These are phyloP conservation scores for Metschnikowia colocasiae DNA, from an alignment of 805 yeast species.

Conservation along the genomic window DNA sequence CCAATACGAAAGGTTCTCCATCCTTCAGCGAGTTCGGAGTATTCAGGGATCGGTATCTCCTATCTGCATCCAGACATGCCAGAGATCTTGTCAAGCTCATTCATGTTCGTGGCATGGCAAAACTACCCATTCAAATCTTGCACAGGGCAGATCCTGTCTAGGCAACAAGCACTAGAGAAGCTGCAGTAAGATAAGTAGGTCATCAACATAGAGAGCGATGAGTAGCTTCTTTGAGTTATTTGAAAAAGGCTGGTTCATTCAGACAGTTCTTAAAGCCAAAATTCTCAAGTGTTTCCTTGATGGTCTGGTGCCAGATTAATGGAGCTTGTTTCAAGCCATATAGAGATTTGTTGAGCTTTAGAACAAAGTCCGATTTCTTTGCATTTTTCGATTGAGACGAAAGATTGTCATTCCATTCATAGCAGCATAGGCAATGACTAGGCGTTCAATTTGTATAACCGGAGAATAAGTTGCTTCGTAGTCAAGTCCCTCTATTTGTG, in stretches of 20 bases:
- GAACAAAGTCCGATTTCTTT: no score
- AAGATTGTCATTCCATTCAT: not conserved
- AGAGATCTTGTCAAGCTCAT: conserved; percentile 48
- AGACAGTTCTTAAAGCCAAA: no score
- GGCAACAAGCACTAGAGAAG: conserved; percentile 20
- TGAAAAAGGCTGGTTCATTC: not conserved
- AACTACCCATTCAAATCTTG: conserved; percentile 44
- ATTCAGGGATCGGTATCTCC: conserved; percentile 48
- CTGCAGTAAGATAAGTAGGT: conserved; percentile 8
- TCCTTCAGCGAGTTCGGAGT: conserved; percentile 2
- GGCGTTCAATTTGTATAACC: not conserved
- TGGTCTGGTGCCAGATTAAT: not conserved
- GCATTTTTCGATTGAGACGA: no score
- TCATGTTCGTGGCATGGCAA: conserved; percentile 45
- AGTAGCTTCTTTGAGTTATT: not conserved
- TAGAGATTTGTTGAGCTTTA: not conserved
- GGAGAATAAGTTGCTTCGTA: not conserved
- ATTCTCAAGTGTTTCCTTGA: not conserved
- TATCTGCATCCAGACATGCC: conserved; percentile 44
- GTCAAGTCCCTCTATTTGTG: not conserved
- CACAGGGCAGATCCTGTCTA: conserved; percentile 29
- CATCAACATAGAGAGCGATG: not conserved
- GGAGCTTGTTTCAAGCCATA: not conserved
- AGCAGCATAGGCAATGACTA: not conserved
- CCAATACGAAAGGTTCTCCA: not conserved